These are phyloP conservation scores for Letharia lupina DNA, from an alignment of 495 filamentous ascomycete species.

Conservation along the genomic window DNA sequence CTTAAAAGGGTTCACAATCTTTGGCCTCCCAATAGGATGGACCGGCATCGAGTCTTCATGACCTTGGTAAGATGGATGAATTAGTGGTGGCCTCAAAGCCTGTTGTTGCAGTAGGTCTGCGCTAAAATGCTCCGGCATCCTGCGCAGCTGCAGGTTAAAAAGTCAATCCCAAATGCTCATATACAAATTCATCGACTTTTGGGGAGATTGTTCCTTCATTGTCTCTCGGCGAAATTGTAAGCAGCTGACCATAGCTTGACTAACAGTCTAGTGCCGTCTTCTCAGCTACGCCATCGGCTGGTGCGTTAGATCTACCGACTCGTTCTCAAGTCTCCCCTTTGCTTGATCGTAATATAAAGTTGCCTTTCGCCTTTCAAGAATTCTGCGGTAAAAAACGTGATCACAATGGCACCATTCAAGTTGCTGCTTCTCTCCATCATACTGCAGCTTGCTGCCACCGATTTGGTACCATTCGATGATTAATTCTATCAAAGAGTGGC, in stretches of 20 bases:
- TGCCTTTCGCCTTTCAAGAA: not conserved
- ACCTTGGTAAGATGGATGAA: not conserved
- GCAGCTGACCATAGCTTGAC: not conserved
- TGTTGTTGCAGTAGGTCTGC: not conserved
- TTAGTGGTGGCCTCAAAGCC: not conserved
- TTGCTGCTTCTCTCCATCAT: not conserved
- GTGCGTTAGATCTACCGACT: not conserved
- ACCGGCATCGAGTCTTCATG: slow-evolving; percentile 14
- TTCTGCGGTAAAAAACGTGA: not conserved
- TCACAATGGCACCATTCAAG: not conserved
- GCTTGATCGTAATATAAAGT: not conserved
- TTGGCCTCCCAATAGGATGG: not conserved
- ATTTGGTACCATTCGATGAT: not conserved
- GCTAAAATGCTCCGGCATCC: not conserved
- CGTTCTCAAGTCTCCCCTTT: not conserved
- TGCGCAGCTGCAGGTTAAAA: not conserved
- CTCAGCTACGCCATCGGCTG: not conserved
- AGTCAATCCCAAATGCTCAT: not conserved
- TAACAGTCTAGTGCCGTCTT: not conserved
- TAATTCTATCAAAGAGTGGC: not conserved
- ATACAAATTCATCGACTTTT: not conserved
- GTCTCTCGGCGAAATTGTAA: not conserved
- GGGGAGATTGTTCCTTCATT: too few species aligned
- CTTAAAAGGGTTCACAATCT: not conserved
- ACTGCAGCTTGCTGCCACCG: not conserved